Evolutionary conservation across 768 basidiomycete species (phyloP).

Genomic region (Leccinum olivaceopallidum): DNA sequence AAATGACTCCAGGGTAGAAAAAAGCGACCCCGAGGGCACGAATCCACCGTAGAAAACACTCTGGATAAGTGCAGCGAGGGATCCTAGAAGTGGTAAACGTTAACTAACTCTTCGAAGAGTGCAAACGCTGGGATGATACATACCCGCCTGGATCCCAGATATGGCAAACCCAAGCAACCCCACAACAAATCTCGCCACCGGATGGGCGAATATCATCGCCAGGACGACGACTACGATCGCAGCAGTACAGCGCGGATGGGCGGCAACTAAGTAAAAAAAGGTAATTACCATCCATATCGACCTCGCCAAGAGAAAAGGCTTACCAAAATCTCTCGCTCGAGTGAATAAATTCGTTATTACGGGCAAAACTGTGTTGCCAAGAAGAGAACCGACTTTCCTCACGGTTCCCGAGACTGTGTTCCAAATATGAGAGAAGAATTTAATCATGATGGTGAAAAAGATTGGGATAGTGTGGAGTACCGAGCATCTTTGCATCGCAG

Average conservation of each 20-base stretch:
- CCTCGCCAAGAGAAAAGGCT: not conserved
- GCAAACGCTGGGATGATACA: not conserved
- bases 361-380: not conserved
- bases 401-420: not conserved
- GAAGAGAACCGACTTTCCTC: not conserved
- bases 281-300: not conserved
- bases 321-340: not conserved
- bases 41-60: not conserved
- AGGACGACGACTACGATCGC: not conserved
- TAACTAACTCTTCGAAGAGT: not conserved
- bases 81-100: not conserved
- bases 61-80: conserved; percentile 1
- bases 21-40: not conserved
- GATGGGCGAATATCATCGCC: not conserved
- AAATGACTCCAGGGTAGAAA: conserved; percentile 11
- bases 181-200: not conserved
- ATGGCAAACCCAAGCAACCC: not conserved
- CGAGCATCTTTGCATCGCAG: not conserved
- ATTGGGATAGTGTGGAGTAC: not conserved
- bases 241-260: not conserved
- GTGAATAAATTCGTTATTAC: not conserved
- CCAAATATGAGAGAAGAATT: not conserved
- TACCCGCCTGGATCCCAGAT: not conserved
- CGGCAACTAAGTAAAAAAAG: not conserved
- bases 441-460: not conserved